Conservation (phyloP, 2,329 filamentous ascomycete genomes). For the Fusarium chuoi region DNA sequence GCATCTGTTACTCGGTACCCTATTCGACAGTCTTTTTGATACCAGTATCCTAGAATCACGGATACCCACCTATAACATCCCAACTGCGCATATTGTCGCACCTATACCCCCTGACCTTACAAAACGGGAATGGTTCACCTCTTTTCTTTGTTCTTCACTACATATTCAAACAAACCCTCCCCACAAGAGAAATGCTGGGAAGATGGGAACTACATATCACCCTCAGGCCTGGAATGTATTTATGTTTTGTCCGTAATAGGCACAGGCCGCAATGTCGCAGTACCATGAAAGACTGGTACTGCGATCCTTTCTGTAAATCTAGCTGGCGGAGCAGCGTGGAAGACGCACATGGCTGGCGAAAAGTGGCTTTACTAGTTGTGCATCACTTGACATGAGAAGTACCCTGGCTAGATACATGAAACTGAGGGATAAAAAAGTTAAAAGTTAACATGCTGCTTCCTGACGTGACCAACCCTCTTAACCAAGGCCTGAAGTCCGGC, state of each 20-base stretch:
- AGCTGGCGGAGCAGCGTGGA: constrained; percentile 34
- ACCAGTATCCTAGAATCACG: constrained; percentile 38
- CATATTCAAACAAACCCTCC: constrained; percentile 37
- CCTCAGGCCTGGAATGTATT: constrained; percentile 37
- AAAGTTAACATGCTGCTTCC: constrained; percentile 38
- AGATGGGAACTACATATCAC: constrained; percentile 37
- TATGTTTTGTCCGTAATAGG: constrained; percentile 23
- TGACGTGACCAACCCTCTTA: not conserved
- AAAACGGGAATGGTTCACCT: constrained; percentile 26
- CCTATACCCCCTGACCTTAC: constrained; percentile 41
- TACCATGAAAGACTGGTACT: constrained; percentile 40
- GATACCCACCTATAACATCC: constrained; percentile 34
- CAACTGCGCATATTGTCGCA: constrained; percentile 42
- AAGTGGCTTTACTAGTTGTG: constrained; percentile 40
- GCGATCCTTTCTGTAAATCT: constrained; percentile 43
- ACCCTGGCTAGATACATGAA: constrained; percentile 42
- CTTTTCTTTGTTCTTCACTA: constrained; percentile 40
- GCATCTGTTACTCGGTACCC: constrained; percentile 32
- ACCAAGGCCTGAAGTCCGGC: not conserved
- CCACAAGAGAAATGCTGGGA: constrained; percentile 21
- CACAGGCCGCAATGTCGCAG: constrained; percentile 36
- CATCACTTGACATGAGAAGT: constrained; percentile 32
- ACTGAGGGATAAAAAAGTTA: constrained; percentile 45
- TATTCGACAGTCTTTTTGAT: constrained; percentile 40
- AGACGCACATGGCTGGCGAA: constrained; percentile 29